Evolutionary conservation across 2,329 filamentous ascomycete genomes (phyloP).

Genomic region (Orbilia oligospora): DNA sequence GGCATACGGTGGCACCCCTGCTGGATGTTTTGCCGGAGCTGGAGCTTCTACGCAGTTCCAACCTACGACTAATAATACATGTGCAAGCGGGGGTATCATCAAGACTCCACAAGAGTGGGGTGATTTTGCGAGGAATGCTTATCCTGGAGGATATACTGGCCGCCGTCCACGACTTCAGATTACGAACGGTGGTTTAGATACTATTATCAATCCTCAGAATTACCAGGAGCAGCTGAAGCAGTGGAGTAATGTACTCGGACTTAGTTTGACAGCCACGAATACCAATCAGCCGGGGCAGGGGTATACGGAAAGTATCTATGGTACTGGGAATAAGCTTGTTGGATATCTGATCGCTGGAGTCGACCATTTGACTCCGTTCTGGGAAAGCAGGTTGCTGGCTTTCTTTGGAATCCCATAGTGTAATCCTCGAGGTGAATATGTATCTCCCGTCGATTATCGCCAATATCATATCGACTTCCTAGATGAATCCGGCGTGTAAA

Average conservation of each 20-base stretch:
- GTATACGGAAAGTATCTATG: constrained; percentile 65
- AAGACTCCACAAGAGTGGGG: constrained; percentile 45
- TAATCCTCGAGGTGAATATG: neutral
- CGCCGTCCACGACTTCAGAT: constrained; percentile 67
- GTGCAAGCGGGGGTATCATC: constrained; percentile 23
- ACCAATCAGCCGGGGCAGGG: constrained; percentile 63
- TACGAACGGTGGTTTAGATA: constrained; percentile 67
- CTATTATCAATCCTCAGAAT: constrained; percentile 67
- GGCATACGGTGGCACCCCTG: constrained; percentile 69
- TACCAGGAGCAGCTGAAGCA: constrained; percentile 69
- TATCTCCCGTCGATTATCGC: neutral
- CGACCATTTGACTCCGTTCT: constrained; percentile 64
- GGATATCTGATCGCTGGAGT: constrained; percentile 65
- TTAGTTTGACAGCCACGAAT: constrained; percentile 63
- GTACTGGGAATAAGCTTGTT: constrained; percentile 65
- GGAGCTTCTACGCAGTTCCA: constrained; percentile 28
- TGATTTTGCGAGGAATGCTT: constrained; percentile 65
- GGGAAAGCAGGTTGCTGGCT: constrained; percentile 60
- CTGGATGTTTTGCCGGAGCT: constrained; percentile 67
- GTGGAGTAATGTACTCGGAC: constrained; percentile 67
- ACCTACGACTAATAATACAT: constrained; percentile 24
- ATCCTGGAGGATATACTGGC: constrained; percentile 66
- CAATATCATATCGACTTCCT: neutral
- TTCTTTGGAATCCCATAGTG: constrained; percentile 20
- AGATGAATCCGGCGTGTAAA: neutral